Conservation (phyloP, 768 basidiomycete species). For the Podaxis pistillaris region DNA sequence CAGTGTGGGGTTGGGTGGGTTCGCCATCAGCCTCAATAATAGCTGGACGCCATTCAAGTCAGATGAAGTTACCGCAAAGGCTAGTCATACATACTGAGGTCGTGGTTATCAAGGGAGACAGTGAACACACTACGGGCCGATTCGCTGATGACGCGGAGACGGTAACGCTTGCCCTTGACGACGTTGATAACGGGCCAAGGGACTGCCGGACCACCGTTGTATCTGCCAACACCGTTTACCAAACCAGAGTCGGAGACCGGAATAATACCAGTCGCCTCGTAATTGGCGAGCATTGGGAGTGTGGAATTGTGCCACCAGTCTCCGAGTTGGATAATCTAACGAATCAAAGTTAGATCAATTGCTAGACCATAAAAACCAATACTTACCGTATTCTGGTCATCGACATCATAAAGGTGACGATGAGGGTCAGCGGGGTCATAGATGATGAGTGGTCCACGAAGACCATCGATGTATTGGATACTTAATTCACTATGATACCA, state of each 20-base stretch:
- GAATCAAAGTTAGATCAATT: neutral
- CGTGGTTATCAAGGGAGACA: conserved; percentile 35
- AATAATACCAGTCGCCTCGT: conserved; percentile 25
- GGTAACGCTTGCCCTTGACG: conserved; percentile 40
- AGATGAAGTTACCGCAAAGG: neutral
- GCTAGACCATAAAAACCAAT: too few species aligned
- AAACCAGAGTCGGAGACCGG: conserved; percentile 37
- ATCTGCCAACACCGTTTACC: conserved; percentile 49
- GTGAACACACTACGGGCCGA: conserved; percentile 43
- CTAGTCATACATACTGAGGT: conserved; percentile 21
- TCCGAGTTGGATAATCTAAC: conserved; percentile 24
- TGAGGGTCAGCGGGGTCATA: conserved; percentile 31
- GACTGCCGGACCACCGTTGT: conserved; percentile 35
- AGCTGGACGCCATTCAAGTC: conserved; percentile 8
- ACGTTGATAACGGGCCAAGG: conserved; percentile 43
- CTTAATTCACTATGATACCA: conserved; percentile 6
- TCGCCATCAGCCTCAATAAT: conserved; percentile 42
- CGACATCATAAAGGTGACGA: conserved; percentile 12
- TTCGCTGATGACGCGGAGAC: conserved; percentile 50
- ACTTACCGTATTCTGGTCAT: neutral
- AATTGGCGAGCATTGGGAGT: conserved; percentile 26
- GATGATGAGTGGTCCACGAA: conserved; percentile 39
- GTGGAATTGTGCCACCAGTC: conserved; percentile 43
- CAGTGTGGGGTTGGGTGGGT: conserved; percentile 27
- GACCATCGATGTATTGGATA: conserved; percentile 40